These are phyloP conservation scores for Candida golubevii DNA, from an alignment of 805 yeast genomes.

Conservation along the genomic window DNA sequence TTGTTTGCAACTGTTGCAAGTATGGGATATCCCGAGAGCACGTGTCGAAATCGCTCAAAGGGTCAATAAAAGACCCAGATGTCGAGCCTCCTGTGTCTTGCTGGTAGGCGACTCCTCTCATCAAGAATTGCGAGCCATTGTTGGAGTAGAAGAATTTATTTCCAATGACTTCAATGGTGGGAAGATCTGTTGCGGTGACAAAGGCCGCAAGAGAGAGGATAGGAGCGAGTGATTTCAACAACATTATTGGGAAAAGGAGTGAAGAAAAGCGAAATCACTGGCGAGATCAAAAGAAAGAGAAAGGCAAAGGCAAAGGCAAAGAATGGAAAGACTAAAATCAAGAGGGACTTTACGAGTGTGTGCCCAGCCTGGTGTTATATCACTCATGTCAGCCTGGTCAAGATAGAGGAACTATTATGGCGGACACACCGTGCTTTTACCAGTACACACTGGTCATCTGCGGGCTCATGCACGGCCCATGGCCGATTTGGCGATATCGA, in stretches of 20 bases:
- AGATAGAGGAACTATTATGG: too few species aligned
- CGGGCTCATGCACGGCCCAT: too few species aligned
- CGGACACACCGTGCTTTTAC: too few species aligned
- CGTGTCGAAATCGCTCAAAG: slow-evolving; percentile 56
- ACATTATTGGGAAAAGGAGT: slow-evolving; percentile 19
- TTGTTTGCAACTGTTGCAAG: slow-evolving; percentile 57
- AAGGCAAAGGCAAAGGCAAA: not conserved
- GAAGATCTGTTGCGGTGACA: slow-evolving; percentile 17
- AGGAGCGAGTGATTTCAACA: slow-evolving; percentile 30
- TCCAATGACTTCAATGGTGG: slow-evolving; percentile 61
- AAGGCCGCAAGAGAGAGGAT: slow-evolving; percentile 16
- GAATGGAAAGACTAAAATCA: too few species aligned
- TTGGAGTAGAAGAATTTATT: slow-evolving; percentile 73
- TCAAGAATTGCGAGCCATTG: slow-evolving; percentile 74
- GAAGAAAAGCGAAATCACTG: not conserved
- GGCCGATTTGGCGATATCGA: too few species aligned
- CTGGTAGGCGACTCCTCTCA: slow-evolving; percentile 78
- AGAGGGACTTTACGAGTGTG: too few species aligned
- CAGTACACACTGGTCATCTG: too few species aligned
- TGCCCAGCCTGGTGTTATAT: too few species aligned
- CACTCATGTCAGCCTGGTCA: too few species aligned
- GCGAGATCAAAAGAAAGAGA: not conserved
- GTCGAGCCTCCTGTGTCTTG: slow-evolving; percentile 54
- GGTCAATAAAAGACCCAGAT: slow-evolving; percentile 55
- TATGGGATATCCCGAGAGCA: slow-evolving; percentile 76